phyloP scores from a whole-genome alignment of 1,284 basidiomycete species.

The Leccinum fuscescens region DNA sequence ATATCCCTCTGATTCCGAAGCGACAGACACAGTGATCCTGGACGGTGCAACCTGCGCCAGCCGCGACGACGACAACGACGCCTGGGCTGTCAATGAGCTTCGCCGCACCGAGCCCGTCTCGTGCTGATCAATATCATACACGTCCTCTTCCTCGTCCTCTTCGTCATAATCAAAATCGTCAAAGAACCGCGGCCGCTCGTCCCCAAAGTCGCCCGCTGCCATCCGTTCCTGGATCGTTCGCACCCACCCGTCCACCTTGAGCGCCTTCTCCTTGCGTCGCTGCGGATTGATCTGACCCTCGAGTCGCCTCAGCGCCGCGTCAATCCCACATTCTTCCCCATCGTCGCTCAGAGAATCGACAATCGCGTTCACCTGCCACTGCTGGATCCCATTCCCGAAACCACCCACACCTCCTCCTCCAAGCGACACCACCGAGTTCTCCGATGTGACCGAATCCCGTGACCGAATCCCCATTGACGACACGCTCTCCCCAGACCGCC shows the following conservation, averaged over 20 bases:
- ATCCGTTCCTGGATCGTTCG: slow-evolving; percentile 65
- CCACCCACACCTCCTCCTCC: slow-evolving; percentile 30
- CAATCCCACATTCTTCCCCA: slow-evolving; percentile 73
- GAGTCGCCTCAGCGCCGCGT: slow-evolving; percentile 72
- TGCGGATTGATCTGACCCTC: slow-evolving; percentile 81
- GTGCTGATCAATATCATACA: slow-evolving; percentile 38
- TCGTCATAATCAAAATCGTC: slow-evolving; percentile 31
- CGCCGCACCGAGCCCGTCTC: slow-evolving; percentile 27
- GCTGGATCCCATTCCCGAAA: slow-evolving; percentile 49
- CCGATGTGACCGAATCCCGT: slow-evolving; percentile 34
- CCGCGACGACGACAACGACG: neutral
- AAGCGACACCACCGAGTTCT: slow-evolving; percentile 40
- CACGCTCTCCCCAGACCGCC: too few relatives aligned
- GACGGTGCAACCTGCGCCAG: neutral
- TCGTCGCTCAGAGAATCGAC: slow-evolving; percentile 75
- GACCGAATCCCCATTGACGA: slow-evolving; percentile 26
- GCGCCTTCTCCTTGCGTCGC: slow-evolving; percentile 64
- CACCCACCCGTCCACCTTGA: slow-evolving; percentile 82
- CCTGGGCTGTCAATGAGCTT: neutral
- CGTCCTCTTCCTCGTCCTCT: slow-evolving; percentile 41
- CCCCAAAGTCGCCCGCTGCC: slow-evolving; percentile 57
- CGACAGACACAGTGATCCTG: neutral
- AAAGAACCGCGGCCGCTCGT: slow-evolving; percentile 52
- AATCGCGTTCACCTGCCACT: slow-evolving; percentile 79
- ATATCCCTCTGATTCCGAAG: slow-evolving; percentile 25